Evolutionary conservation across 306 rosid species (phyloP), one percentile per base, ranked within the genome.

Genomic region (Abrus precatorius): DNA sequence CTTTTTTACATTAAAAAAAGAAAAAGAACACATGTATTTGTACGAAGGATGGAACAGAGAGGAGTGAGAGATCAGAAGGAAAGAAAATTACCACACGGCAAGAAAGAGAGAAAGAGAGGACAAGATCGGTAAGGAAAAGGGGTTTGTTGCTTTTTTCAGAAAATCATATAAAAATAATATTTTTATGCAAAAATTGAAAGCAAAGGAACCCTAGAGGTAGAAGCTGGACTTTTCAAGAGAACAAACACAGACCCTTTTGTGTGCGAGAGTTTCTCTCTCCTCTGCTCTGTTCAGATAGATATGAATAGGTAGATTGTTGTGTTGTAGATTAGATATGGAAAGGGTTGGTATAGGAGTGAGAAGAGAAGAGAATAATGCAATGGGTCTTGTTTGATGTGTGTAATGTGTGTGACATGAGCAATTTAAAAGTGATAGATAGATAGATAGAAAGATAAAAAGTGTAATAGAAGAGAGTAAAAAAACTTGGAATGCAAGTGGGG

Each of bases 61-160:
- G 36, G 47, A 78, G 57, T 13, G 27, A 77, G 71, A 77, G 33
- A 64, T 54, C 70, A 57, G 36, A 75, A 73, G 80, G 20, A 33
- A 75, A 75, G 78, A 85, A 63, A 83, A 40, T 84, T 87, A 89
- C 92, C 89, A 72, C 13, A 56, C 55, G 80, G 79, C 38, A 79
- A 78, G 81, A 56, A 77, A 86, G 79, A 59, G 52, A 72, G 79
- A 59, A 45, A 72, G 28, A 69, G 78, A 41, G 71, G 76, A 78
- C 80, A 79, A 88, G 91, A 93, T 91, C 88, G 64, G 75, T 27
- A 76, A 80, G 55, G 74, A 79, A 79, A 81, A 82, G 75, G 80
- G 79, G 66, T 55, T 0, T 32, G 67, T 79, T 78, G 40, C 78
- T 62, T 78, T 83, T 66, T 70, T 47, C 54, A 81, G 77, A 65